These are phyloP conservation scores for Barbarea vulgaris DNA, from an alignment of 345 rosid genomes.

Conservation along the genomic window DNA sequence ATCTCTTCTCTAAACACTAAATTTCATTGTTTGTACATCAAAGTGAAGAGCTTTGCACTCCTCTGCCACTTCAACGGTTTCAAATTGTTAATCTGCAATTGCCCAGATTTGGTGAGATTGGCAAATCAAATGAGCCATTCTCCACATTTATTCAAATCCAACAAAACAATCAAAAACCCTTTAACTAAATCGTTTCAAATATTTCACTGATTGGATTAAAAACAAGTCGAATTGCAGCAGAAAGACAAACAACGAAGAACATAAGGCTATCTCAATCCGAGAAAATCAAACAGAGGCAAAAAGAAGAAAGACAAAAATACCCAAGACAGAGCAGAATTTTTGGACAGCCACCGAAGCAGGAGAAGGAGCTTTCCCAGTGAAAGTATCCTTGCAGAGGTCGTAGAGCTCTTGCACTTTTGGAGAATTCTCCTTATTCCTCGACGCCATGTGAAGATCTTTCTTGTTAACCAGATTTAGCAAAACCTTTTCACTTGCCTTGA, in stretches of 20 bases:
- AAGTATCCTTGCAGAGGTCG: slow-evolving; percentile 62
- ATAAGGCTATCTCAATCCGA: background rate
- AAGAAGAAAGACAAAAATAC: slow-evolving; percentile 45
- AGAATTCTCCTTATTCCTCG: slow-evolving; percentile 39
- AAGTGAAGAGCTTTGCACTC: background rate
- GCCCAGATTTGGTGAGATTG: slow-evolving; percentile 2
- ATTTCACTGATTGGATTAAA: background rate
- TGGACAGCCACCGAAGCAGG: slow-evolving; percentile 53
- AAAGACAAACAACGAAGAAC: background rate
- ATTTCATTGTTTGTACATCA: background rate
- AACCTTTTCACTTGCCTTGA: slow-evolving; percentile 55
- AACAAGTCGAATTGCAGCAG: background rate
- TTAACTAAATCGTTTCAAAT: slow-evolving; percentile 17
- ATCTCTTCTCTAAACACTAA: background rate
- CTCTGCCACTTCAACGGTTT: background rate
- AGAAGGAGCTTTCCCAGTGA: slow-evolving; percentile 61
- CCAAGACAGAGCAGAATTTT: slow-evolving; percentile 66
- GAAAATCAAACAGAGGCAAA: background rate
- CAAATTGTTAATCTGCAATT: slow-evolving; percentile 16
- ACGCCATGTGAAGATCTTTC: slow-evolving; percentile 51
- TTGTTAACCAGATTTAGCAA: slow-evolving; percentile 35
- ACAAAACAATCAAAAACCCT: slow-evolving; percentile 28
- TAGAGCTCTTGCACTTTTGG: slow-evolving; percentile 71
- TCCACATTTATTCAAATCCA: slow-evolving; percentile 32
- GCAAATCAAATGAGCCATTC: background rate